Base-by-base conservation (phyloP, 768 basidiomycete genomes). In the Psilocybe tampanensis region DNA sequence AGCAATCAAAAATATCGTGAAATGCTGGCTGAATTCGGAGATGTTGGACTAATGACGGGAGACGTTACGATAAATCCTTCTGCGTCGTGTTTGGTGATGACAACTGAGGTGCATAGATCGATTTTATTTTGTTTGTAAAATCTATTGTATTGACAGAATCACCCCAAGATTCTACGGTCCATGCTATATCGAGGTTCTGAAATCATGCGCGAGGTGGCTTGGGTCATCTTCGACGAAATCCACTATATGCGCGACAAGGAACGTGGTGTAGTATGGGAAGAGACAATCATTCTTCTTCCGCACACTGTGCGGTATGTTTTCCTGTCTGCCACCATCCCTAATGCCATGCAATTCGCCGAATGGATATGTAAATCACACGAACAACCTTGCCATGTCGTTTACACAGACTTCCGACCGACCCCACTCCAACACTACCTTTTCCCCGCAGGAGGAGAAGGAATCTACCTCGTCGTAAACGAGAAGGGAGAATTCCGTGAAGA, bases 201-300 rank as follows among this genome's bases (percentile, higher is more conserved):
- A 76, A 90, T 99, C 63, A 95, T 98, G 91, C 92, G 97, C 55
- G 97, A 99, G 77, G 96, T 99, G n/a, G 95, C 95, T 1, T 99
- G 97, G 97, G 96, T 98, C 55, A 86, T 99, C 62, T 99, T 98
- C 71, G 97, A 99, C 69, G 97, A 99, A 75, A 97, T 99, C 59
- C 97, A 99, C 70, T 99, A 98, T 75, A 99, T 98, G 97, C 89
- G 97, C 59, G 97, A 98, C 78, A 94, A 94, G 67, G 97, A 99
- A 70, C 92, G 97, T 63, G 97, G 97, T 63, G 97, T 99, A 18
- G 97, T 99, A 23, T 98, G 97, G 97, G 96, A 99, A 74, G 95
- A 97, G 72, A 95, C 95, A 1, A 97, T 98, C 68, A 98, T 98
- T 64, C 85, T 99, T 2, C 86, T 99, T 11, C 97, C 97, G 8